Base-by-base conservation (phyloP, 1,139 yeast genomes). In the Lodderomyces orthopsilosis region DNA sequence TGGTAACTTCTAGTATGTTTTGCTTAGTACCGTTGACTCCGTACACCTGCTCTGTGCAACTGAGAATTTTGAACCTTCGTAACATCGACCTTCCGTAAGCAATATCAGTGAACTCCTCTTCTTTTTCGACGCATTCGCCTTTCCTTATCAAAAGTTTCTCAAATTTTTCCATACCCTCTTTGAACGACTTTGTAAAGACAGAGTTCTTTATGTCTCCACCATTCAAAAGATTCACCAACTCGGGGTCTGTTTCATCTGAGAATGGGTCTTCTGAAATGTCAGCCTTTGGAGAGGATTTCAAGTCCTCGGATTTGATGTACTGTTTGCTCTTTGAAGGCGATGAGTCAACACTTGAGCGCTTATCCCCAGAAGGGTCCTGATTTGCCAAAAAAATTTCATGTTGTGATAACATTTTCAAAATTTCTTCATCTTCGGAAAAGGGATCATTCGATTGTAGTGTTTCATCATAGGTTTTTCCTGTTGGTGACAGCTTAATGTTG, bases 41-140 rank as follows among this genome's bases (percentile, higher is more conserved):
- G 32, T 38, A 44, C 54, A 52, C 30, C 64, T 65, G 51, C 63
- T 79, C 3, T 55, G 52, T 28, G 1, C 81, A 59, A 1, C 62
- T 63, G n/a, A 58, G 48, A 4, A 82, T 73, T 50, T 74, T 75
- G 47, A 65, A 76, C 43, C 93, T 61, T 22, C 63, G 64, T n/a
- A 83, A 68, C 38, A 73, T 75, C 1, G 68, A 59, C 41, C 81
- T 64, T 1, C 62, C 51, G 24, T 72, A 74, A 1, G 82, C 75
- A 21, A 76, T 54, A 38, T 68, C 66, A 0, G 83, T 13, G 10
- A 42, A 34, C 18, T 41, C 27, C 8, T 45, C 77, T 10, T 63
- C 56, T 42, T 65, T 62, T 1, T 50, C 49, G 12, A 48, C 49
- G 14, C 50, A 12, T 13, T 39, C 21, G 2, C 22, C 40, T 21